Evolutionary conservation across 805 yeast genomes (phyloP).

Genomic region (Kazachstania kunashirensis): DNA sequence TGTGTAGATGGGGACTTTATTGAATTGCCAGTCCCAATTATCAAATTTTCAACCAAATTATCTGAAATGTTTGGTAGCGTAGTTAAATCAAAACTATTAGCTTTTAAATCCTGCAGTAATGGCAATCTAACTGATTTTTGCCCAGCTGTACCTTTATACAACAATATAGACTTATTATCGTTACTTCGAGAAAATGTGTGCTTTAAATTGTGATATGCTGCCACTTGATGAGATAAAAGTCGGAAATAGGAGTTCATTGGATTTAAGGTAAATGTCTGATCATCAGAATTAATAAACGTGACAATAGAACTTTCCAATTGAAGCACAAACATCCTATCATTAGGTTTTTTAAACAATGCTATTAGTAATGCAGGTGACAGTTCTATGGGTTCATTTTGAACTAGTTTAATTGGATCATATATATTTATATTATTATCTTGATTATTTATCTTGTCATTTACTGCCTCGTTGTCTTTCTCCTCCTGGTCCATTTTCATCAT

Average conservation of each 20-base stretch:
- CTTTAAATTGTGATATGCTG: slow-evolving; percentile 54
- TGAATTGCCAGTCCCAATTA: no score
- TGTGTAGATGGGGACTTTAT: no score
- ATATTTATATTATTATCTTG: no score
- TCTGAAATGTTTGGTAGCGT: no score
- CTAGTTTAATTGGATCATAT: no score
- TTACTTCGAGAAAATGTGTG: slow-evolving; percentile 40
- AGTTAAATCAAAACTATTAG: background rate
- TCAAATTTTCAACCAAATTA: no score
- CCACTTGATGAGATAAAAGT: slow-evolving; percentile 57
- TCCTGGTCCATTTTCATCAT: background rate
- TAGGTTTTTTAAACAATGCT: slow-evolving; percentile 35
- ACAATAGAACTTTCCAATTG: slow-evolving; percentile 40
- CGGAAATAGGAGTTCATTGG: slow-evolving; percentile 64
- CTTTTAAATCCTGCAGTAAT: slow-evolving; percentile 17
- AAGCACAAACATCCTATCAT: slow-evolving; percentile 42
- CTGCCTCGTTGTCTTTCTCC: no score
- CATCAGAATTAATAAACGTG: slow-evolving; percentile 36
- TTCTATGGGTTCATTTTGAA: no score
- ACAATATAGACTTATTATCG: slow-evolving; percentile 30
- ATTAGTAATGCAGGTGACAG: slow-evolving; percentile 29
- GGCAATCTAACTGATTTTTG: slow-evolving; percentile 8
- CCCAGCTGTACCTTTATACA: slow-evolving; percentile 31
- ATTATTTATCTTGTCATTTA: no score
- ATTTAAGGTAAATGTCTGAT: slow-evolving; percentile 34